Evolutionary conservation across 352 stramenopile genomes (phyloP).

Genomic region (Stramenopiles sp.): DNA sequence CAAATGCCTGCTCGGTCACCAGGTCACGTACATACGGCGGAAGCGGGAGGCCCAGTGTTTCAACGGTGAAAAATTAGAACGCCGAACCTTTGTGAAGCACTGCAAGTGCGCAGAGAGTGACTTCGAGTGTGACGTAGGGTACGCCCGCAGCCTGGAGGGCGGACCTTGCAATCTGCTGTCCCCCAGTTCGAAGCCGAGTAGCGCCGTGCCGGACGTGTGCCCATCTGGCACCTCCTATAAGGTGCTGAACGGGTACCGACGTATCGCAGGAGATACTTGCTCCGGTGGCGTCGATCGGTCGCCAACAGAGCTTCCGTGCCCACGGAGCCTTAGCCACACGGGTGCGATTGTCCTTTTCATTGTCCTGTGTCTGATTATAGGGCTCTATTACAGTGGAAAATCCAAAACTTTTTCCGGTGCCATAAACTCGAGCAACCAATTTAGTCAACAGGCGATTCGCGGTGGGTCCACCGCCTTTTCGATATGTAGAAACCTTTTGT

Average conservation of each 20-base stretch:
- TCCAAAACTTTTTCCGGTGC: background rate
- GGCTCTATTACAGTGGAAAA: background rate
- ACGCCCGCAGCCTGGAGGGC: background rate
- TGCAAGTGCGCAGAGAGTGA: constrained; percentile 19
- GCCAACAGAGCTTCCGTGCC: background rate
- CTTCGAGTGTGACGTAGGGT: constrained; percentile 25
- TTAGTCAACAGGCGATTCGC: background rate
- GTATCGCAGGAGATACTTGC: constrained; percentile 20
- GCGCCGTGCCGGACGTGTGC: background rate
- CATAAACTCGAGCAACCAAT: background rate
- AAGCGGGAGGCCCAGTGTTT: constrained; percentile 19
- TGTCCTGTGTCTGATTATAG: background rate
- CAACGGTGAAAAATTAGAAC: constrained; percentile 18
- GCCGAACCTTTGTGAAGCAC: constrained; percentile 13
- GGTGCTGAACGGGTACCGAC: constrained; percentile 19
- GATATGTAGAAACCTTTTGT: background rate
- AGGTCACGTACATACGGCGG: constrained; percentile 19
- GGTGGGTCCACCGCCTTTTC: background rate
- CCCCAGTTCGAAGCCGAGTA: background rate
- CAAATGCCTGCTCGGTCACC: constrained; percentile 18
- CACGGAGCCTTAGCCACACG: background rate
- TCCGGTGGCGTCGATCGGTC: constrained; percentile 12
- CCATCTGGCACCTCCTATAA: constrained; percentile 12
- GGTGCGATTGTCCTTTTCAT: background rate
- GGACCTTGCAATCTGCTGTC: constrained; percentile 16